phyloP scores from a whole-genome alignment of 1,284 basidiomycete genomes.

The Fomes fomentarius region DNA sequence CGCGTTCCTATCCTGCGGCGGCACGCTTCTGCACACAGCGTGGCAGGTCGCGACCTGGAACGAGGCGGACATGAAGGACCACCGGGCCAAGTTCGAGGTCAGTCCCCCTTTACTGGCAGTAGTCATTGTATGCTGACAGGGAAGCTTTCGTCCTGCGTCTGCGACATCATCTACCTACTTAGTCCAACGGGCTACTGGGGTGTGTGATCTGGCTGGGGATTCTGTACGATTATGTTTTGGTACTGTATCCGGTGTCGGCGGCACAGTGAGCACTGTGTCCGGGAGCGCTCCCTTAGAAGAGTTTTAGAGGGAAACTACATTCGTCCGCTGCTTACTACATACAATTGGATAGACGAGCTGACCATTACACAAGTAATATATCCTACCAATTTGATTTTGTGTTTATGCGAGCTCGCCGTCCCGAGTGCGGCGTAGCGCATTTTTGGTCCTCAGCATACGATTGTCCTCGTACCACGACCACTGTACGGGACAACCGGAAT shows the following conservation, averaged over 20 bases:
- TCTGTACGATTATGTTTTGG: conserved; percentile 41
- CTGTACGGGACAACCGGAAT: too few relatives aligned
- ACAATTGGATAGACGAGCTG: too few relatives aligned
- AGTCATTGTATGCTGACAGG: background rate
- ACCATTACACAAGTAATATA: too few relatives aligned
- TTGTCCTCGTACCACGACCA: too few relatives aligned
- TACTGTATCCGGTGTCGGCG: background rate
- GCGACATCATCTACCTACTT: too few relatives aligned
- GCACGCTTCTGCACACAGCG: conserved; percentile 46
- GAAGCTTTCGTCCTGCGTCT: background rate
- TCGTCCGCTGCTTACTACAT: background rate
- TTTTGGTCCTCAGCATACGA: too few relatives aligned
- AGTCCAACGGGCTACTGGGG: conserved; percentile 48
- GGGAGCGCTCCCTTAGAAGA: too few relatives aligned
- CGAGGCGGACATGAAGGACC: conserved; percentile 57
- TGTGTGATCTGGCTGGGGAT: conserved; percentile 53
- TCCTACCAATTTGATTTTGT: too few relatives aligned
- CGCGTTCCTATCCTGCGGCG: conserved; percentile 58
- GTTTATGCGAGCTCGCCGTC: too few relatives aligned
- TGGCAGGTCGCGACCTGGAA: conserved; percentile 64
- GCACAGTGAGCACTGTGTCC: too few relatives aligned
- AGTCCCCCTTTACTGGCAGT: background rate
- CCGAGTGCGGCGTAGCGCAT: too few relatives aligned
- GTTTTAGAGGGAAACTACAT: background rate
- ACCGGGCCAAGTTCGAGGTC: conserved; percentile 44